phyloP scores from a whole-genome alignment of 176 grass and related monocot genomes.

The Aegilops speltoides region DNA sequence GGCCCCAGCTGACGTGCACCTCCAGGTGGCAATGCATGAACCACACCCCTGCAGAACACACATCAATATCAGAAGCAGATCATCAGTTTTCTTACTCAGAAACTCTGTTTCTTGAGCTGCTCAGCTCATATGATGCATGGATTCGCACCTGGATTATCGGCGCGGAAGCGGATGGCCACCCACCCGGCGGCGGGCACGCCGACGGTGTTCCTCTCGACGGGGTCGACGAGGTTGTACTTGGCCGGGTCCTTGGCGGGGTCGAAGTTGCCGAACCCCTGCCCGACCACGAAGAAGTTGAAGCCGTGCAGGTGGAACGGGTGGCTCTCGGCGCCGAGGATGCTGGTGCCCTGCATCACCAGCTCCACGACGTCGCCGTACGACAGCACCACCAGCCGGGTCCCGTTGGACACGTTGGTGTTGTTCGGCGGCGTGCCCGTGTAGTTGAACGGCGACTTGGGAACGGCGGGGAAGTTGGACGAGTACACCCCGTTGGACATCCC shows the following conservation, averaged over 20 bases:
- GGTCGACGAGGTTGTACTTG: constrained; percentile 77
- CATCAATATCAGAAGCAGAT: not conserved
- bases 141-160: constrained; percentile 59
- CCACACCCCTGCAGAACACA: constrained; percentile 55
- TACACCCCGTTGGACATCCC: constrained; percentile 54
- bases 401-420: constrained; percentile 56
- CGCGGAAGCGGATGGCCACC: constrained; percentile 68
- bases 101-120: not conserved
- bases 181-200: constrained; percentile 58
- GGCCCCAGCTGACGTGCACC: constrained; percentile 79
- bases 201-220: constrained; percentile 67
- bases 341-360: constrained; percentile 73
- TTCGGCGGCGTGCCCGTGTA: constrained; percentile 64
- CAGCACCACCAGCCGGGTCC: constrained; percentile 60
- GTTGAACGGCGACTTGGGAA: constrained; percentile 58
- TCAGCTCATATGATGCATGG: not conserved
- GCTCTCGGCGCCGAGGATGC: constrained; percentile 55
- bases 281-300: constrained; percentile 71
- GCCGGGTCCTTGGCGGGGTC: constrained; percentile 38
- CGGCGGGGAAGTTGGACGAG: constrained; percentile 44
- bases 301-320: constrained; percentile 79
- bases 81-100: not conserved
- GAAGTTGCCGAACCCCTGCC: constrained; percentile 73
- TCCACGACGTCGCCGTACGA: constrained; percentile 47
- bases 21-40: constrained; percentile 96